These are phyloP conservation scores for Biscutella auriculata DNA, from an alignment of 441 rosid species.

Conservation along the genomic window DNA sequence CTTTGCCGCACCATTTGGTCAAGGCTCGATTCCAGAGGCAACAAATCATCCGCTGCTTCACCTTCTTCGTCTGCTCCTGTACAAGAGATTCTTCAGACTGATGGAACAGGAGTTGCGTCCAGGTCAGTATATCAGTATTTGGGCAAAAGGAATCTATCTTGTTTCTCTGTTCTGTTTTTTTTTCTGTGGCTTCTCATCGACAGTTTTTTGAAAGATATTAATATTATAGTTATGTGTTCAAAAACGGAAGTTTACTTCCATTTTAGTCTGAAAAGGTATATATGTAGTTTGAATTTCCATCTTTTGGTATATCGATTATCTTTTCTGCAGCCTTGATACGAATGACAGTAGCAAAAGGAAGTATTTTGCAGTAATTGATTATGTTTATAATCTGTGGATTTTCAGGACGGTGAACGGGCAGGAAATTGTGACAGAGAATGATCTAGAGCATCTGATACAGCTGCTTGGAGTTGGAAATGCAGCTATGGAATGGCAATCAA, in stretches of 20 bases:
- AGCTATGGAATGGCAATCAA: slow-evolving; percentile 65
- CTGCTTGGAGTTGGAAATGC: slow-evolving; percentile 62
- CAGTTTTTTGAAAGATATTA: background rate
- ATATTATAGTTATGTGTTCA: background rate
- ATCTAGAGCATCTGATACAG: slow-evolving; percentile 63
- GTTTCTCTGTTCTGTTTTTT: too few species aligned
- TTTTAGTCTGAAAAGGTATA: background rate
- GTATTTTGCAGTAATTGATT: too few species aligned
- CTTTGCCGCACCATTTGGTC: slow-evolving; percentile 70
- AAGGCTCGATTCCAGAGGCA: slow-evolving; percentile 33
- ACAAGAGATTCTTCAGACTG: slow-evolving; percentile 13
- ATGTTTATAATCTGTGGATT: background rate
- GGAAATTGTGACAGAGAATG: slow-evolving; percentile 62
- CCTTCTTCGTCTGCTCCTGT: slow-evolving; percentile 6
- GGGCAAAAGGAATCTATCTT: too few species aligned
- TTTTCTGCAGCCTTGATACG: too few species aligned
- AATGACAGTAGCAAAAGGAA: too few species aligned
- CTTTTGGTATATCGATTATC: background rate
- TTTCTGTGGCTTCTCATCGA: too few species aligned
- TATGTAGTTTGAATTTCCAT: background rate
- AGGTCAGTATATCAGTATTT: slow-evolving; percentile 35
- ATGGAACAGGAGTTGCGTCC: slow-evolving; percentile 20
- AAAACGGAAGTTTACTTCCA: slow-evolving; percentile 3
- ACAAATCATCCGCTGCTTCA: slow-evolving; percentile 23
- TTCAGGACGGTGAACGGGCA: slow-evolving; percentile 32